These are phyloP conservation scores for Alternaria infectoria DNA, from an alignment of 2,329 filamentous ascomycete species.

Conservation along the genomic window DNA sequence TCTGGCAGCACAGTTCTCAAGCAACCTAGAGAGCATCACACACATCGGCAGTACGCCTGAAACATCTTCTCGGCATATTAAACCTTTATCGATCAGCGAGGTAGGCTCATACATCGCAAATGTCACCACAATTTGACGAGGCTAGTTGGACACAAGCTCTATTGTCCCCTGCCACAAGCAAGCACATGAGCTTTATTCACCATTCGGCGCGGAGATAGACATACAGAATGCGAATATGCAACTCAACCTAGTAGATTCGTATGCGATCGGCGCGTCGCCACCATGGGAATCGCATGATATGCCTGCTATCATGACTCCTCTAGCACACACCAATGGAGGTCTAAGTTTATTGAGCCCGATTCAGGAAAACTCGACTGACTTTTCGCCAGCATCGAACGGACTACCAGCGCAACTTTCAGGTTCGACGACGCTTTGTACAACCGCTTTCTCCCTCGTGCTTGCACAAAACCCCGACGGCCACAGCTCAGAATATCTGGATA, in stretches of 20 bases:
- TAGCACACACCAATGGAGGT: not conserved
- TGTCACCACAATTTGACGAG: not conserved
- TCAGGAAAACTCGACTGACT: not conserved
- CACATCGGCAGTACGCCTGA: not conserved
- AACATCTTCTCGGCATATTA: not conserved
- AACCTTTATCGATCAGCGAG: not conserved
- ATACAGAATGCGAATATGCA: not conserved
- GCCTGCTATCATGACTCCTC: not conserved
- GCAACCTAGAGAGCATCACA: not conserved
- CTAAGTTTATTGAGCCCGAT: not conserved
- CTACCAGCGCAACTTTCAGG: not conserved
- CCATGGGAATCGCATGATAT: not conserved
- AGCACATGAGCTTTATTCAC: not conserved
- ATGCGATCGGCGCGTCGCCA: not conserved
- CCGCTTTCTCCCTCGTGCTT: slow-evolving; percentile 20
- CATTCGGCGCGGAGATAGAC: not conserved
- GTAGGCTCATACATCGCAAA: not conserved
- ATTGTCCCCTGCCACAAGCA: not conserved
- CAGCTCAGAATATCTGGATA: slow-evolving; percentile 12
- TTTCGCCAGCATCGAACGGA: not conserved
- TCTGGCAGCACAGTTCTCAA: not conserved
- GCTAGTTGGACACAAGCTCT: not conserved
- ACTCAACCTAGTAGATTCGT: not conserved
- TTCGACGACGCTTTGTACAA: slow-evolving; percentile 19
- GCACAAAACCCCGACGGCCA: slow-evolving; percentile 15